A percentile compares a stretch with the other conserved stretches of the same genome.
Evolutionary conservation across 371 early-diverging fungal species (phyloP).

Genomic region (Mucor sp.): DNA sequence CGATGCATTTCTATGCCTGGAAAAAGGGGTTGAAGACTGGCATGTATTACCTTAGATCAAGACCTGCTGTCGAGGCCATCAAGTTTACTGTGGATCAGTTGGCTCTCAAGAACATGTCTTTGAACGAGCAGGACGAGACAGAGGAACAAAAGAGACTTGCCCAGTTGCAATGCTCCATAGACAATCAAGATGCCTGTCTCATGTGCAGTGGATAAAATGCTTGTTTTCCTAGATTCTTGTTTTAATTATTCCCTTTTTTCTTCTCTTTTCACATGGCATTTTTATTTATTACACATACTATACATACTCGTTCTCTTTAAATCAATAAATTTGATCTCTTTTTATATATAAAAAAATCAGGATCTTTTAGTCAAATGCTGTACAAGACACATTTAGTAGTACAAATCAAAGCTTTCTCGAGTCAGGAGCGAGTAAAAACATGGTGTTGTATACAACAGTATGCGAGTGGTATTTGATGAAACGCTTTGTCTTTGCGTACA

Average conservation of each 20-base stretch:
- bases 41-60: slow-evolving; percentile 99
- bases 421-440: slow-evolving; percentile 33
- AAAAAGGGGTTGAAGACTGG: slow-evolving; percentile 99
- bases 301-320: background rate
- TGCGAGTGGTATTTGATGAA: slow-evolving; percentile 17
- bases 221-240: background rate
- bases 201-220: slow-evolving; percentile 80
- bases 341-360: no score
- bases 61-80: slow-evolving; percentile 98
- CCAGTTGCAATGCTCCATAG: slow-evolving; percentile 78
- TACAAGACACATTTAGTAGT: no score
- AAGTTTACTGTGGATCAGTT: slow-evolving; percentile 84
- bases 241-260: background rate
- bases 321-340: background rate
- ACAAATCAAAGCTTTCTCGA: slow-evolving; percentile 3
- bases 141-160: slow-evolving; percentile 24
- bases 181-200: slow-evolving; percentile 90
- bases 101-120: slow-evolving; percentile 46
- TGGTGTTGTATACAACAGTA: slow-evolving; percentile 5
- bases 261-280: background rate
- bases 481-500: slow-evolving; percentile 18
- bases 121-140: slow-evolving; percentile 20
- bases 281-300: background rate
- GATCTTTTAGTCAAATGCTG: no score
- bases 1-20: slow-evolving; percentile 99